Percentiles rank a stretch among this genome's conserved stretches.
Evolutionary conservation across 805 yeast genomes (phyloP).

Genomic region (Yarrowia deformans): DNA sequence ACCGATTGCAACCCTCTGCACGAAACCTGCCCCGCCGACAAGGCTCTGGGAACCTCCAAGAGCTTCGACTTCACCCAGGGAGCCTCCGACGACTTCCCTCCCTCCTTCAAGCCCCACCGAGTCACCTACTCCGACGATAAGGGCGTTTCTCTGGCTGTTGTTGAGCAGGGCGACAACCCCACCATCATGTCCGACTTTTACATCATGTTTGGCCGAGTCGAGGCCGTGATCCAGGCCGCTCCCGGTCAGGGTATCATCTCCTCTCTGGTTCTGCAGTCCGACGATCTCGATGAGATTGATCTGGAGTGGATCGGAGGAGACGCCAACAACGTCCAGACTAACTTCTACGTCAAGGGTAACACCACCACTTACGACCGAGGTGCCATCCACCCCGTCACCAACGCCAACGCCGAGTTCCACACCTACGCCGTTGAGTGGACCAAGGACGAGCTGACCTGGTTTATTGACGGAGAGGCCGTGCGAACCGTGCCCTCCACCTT

Average conservation of each 20-base stretch:
- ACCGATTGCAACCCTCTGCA: constrained; percentile 58
- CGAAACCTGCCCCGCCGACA: constrained; percentile 57
- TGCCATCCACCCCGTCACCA: constrained; percentile 59
- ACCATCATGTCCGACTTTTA: constrained; percentile 77
- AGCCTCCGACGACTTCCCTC: constrained; percentile 52
- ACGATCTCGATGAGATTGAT: constrained; percentile 90
- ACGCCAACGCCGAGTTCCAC: constrained; percentile 67
- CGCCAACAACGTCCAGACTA: constrained; percentile 70
- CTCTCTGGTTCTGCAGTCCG: constrained; percentile 79
- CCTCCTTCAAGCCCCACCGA: constrained; percentile 49
- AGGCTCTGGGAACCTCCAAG: constrained; percentile 68
- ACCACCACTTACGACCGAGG: constrained; percentile 83
- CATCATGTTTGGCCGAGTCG: constrained; percentile 88
- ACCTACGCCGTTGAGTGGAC: constrained; percentile 90
- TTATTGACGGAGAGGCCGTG: constrained; percentile 70
- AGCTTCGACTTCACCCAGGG: constrained; percentile 59
- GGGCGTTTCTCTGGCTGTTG: constrained; percentile 69
- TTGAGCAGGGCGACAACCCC: constrained; percentile 76
- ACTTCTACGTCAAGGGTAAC: constrained; percentile 79
- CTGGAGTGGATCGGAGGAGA: constrained; percentile 89
- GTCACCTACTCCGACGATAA: constrained; percentile 55
- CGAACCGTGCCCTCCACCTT: constrained; percentile 66
- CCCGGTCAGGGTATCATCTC: constrained; percentile 84
- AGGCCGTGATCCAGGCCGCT: constrained; percentile 74
- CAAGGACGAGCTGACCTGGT: constrained; percentile 68